A percentile compares a stretch with the other conserved stretches of the same genome.
Evolutionary conservation across 805 yeast species (phyloP).

Genomic region (Saccharomycopsis oosterbeekiorum): DNA sequence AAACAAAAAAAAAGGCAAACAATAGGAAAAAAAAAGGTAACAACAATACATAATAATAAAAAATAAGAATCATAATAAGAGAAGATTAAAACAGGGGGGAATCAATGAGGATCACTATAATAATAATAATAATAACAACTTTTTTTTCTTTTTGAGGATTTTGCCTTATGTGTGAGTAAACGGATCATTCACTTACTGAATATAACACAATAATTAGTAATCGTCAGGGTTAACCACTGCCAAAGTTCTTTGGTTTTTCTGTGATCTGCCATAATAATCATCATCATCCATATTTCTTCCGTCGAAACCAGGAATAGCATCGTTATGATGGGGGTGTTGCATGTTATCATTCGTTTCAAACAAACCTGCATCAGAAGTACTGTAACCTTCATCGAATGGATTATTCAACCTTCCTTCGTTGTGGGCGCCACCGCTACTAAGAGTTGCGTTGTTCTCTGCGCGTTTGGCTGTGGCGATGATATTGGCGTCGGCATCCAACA

Average conservation of each 20-base stretch:
- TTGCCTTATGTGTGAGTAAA: neutral
- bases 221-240: constrained; percentile 17
- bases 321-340: neutral
- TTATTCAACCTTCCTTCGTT: constrained; percentile 12
- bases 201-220: neutral
- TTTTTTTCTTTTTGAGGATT: neutral
- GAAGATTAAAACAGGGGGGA: neutral
- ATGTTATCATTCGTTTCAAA: neutral
- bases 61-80: neutral
- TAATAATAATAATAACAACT: neutral
- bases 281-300: constrained; percentile 3
- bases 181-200: neutral
- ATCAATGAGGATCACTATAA: neutral
- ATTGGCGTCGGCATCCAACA: constrained; percentile 19
- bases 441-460: constrained; percentile 8
- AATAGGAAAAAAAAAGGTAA: neutral
- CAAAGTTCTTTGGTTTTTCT: constrained; percentile 3
- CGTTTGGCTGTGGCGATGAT: constrained; percentile 17
- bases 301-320: neutral
- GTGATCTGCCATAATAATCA: constrained; percentile 3
- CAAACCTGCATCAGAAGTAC: constrained; percentile 2
- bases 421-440: neutral
- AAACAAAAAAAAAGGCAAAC: neutral
- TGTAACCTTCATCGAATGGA: constrained; percentile 19
- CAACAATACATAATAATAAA: constrained; percentile 1